Evolutionary conservation across 2,329 filamentous ascomycete genomes (phyloP).

Genomic region (Fusarium sarcochroum): DNA sequence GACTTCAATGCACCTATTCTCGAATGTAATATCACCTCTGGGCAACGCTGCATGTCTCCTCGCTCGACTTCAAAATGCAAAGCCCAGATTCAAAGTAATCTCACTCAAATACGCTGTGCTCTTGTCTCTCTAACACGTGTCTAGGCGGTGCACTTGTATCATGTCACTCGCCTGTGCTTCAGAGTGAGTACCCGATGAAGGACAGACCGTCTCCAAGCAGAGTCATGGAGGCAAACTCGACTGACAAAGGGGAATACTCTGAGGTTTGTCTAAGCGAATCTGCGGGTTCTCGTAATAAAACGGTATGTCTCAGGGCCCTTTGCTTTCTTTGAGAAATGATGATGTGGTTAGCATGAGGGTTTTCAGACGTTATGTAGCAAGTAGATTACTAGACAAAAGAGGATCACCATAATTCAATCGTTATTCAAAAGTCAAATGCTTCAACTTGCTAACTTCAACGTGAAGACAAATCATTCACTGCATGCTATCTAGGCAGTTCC

Average conservation of each 20-base stretch:
- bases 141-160: constrained; percentile 22
- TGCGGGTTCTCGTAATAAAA: constrained; percentile 32
- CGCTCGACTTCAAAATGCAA: constrained; percentile 14
- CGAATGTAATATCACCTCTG: background rate
- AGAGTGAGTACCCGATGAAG: constrained; percentile 37
- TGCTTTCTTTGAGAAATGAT: background rate
- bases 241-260: constrained; percentile 11
- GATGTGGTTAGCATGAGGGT: background rate
- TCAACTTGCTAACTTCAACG: too few relatives aligned
- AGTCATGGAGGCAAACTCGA: constrained; percentile 29
- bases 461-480: too few relatives aligned
- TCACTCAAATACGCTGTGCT: constrained; percentile 24
- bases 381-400: too few relatives aligned
- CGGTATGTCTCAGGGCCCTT: constrained; percentile 30
- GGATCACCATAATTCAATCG: too few relatives aligned
- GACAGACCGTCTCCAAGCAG: constrained; percentile 26
- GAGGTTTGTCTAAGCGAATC: constrained; percentile 45
- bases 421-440: background rate
- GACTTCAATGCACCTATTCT: background rate
- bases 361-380: background rate
- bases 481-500: too few relatives aligned
- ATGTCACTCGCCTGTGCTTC: constrained; percentile 36
- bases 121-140: constrained; percentile 41
- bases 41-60: constrained; percentile 4
- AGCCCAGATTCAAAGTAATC: constrained; percentile 13